These are phyloP conservation scores for Globisporangium splendens DNA, from an alignment of 352 stramenopile genomes.

Conservation along the genomic window DNA sequence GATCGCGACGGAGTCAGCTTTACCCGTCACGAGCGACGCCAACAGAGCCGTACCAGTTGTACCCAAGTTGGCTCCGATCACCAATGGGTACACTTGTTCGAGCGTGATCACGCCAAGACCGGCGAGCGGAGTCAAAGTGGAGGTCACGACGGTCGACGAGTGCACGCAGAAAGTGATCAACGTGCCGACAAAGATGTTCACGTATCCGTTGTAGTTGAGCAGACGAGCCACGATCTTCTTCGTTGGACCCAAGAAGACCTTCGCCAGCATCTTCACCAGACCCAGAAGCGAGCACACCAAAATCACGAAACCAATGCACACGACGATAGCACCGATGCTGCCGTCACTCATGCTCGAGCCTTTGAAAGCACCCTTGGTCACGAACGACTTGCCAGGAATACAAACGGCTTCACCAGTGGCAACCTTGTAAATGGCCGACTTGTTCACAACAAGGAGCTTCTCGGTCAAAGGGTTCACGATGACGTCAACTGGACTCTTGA, in stretches of 20 bases:
- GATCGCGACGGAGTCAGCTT: constrained; percentile 76
- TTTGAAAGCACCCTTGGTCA: constrained; percentile 35
- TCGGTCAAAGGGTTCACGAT: constrained; percentile 40
- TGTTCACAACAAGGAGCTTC: constrained; percentile 34
- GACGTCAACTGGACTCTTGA: constrained; percentile 37
- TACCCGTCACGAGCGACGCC: constrained; percentile 81
- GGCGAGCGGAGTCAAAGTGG: constrained; percentile 87
- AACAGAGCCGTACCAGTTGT: constrained; percentile 89
- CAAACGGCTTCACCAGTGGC: constrained; percentile 28
- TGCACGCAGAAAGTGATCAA: constrained; percentile 88
- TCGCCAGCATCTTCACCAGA: constrained; percentile 50
- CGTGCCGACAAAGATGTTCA: constrained; percentile 85
- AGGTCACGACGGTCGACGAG: constrained; percentile 90
- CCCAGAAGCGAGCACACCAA: constrained; percentile 44
- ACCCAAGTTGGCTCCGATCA: constrained; percentile 91
- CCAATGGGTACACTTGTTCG: constrained; percentile 87
- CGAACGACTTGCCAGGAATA: constrained; percentile 24
- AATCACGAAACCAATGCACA: constrained; percentile 41
- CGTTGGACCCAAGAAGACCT: constrained; percentile 75
- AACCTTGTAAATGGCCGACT: constrained; percentile 32
- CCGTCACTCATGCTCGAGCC: constrained; percentile 30
- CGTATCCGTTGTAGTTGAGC: constrained; percentile 87
- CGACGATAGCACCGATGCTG: constrained; percentile 40
- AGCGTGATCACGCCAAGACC: constrained; percentile 85
- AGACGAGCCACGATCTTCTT: constrained; percentile 85